Evolutionary conservation across 495 filamentous ascomycete genomes (phyloP), one percentile per base, ranked within the genome.

Genomic region (Annulohypoxylon stygium): DNA sequence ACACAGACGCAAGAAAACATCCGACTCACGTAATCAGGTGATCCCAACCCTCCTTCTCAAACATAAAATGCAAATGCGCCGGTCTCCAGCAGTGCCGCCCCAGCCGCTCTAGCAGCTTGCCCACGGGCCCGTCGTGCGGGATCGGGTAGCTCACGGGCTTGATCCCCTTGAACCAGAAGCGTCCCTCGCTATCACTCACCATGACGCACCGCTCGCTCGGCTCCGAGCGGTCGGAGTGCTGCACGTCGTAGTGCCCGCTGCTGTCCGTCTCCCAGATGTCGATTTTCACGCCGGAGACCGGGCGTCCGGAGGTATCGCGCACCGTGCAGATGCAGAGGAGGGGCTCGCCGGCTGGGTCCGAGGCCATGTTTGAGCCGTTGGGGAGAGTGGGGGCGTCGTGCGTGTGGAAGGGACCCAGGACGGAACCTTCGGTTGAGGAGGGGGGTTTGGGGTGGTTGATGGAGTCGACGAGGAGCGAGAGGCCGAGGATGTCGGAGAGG

Each of bases 221-320:
- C 14, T 88, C 89, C 20, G 86, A 79, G 11, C 90, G 82, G 33
- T 90, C 90, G 0, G 87, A 82, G 76, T 95, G 91, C 82, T 97
- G 95, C 65, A 97, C 93, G 80, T 98, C 95, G 78, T 98, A 98
- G 73, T 91, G 90, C 10, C 95, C 95, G 26, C 89, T 89, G 59
- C 88, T 90, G 75, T 98, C 94, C 16, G 94, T 95, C 82, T 97
- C 95, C 95, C 95, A 98, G 76, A 97, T 93, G 79, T 97, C 93
- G 71, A 97, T 88, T 78, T 91, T 93, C 2, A 91, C 93, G 55
- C 83, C 89, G 11, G 83, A 65, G 25, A 97, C 83, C 0, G 95
- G 93, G 10, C 82, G 83, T 0, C 93, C 94, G 5, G 77, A 34
- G 0, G 86, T 88, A 80, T 97, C 93, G 54, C 85, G 87, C 63